Percentiles rank a stretch among this genome's conserved stretches.
These are phyloP conservation scores for Veloboletus limbatus DNA, from an alignment of 1,284 basidiomycete species.

Conservation along the genomic window DNA sequence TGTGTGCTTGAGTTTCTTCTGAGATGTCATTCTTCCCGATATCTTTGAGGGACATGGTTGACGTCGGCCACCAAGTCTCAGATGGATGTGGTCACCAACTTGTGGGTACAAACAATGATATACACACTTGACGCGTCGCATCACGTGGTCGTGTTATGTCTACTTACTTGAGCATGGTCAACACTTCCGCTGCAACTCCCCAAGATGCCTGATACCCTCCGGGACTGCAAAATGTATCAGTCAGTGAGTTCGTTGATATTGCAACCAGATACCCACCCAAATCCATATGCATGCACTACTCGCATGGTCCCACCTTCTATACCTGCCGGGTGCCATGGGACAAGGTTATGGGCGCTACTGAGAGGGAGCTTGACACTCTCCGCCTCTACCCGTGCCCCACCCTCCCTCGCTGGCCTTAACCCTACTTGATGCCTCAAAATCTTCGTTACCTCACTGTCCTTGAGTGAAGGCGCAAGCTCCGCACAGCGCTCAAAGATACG, in stretches of 20 bases:
- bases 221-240: slow-evolving; percentile 31
- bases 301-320: slow-evolving; percentile 34
- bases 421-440: slow-evolving; percentile 63
- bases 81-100: slow-evolving; percentile 12
- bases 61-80: slow-evolving; percentile 12
- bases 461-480: slow-evolving; percentile 38
- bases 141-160: slow-evolving; percentile 33
- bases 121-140: slow-evolving; percentile 26
- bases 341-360: slow-evolving; percentile 27
- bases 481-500: slow-evolving; percentile 47
- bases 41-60: slow-evolving; percentile 54
- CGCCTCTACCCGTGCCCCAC: slow-evolving; percentile 57
- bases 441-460: slow-evolving; percentile 35
- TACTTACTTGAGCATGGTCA: slow-evolving; percentile 30
- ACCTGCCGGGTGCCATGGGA: slow-evolving; percentile 26
- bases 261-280: slow-evolving; percentile 43
- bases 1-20: slow-evolving; percentile 54
- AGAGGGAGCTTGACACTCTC: slow-evolving; percentile 44
- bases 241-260: slow-evolving; percentile 2
- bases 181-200: slow-evolving; percentile 48
- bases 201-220: slow-evolving; percentile 56
- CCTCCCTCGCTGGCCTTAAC: slow-evolving; percentile 54
- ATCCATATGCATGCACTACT: slow-evolving; percentile 65
- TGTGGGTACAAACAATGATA: slow-evolving; percentile 26
- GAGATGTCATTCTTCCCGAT: slow-evolving; percentile 60